Evolutionary conservation across 2,329 filamentous ascomycete genomes (phyloP).

Genomic region (Incumbomyces lentus): DNA sequence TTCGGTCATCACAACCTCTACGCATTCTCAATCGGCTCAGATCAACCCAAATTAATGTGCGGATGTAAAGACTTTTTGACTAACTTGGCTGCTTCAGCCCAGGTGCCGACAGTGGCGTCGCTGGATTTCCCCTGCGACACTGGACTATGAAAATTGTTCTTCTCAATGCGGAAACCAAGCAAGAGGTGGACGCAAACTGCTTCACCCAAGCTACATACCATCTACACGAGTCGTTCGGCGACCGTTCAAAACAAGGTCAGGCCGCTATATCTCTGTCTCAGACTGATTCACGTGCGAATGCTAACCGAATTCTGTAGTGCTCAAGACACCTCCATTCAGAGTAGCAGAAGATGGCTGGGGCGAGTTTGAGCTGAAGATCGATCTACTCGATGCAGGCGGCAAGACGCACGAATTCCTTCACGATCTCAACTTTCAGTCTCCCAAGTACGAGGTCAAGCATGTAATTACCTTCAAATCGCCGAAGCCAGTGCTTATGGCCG

Average conservation of each 20-base stretch:
- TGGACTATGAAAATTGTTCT: slow-evolving; percentile 85
- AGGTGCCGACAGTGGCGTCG: slow-evolving; percentile 68
- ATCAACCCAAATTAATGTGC: background rate
- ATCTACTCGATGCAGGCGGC: slow-evolving; percentile 63
- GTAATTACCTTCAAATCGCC: slow-evolving; percentile 83
- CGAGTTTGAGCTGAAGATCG: slow-evolving; percentile 91
- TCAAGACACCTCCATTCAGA: slow-evolving; percentile 75
- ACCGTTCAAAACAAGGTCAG: slow-evolving; percentile 69
- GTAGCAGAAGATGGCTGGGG: slow-evolving; percentile 96
- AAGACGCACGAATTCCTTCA: slow-evolving; percentile 78
- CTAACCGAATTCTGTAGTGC: slow-evolving; percentile 41
- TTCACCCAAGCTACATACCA: slow-evolving; percentile 92
- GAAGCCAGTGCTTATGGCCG: slow-evolving; percentile 56
- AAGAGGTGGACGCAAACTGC: slow-evolving; percentile 73
- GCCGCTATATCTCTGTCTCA: slow-evolving; percentile 15
- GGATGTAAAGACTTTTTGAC: background rate
- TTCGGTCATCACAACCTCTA: slow-evolving; percentile 15
- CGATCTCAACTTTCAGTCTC: slow-evolving; percentile 80
- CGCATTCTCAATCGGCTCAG: slow-evolving; percentile 2
- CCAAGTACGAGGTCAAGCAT: slow-evolving; percentile 75
- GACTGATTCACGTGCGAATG: slow-evolving; percentile 12
- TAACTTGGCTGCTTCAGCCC: slow-evolving; percentile 33
- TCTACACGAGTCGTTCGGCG: slow-evolving; percentile 86
- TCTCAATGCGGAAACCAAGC: slow-evolving; percentile 47
- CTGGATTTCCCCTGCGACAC: slow-evolving; percentile 82